phyloP scores from a whole-genome alignment of 306 rosid species.

The Dryas octopetala region DNA sequence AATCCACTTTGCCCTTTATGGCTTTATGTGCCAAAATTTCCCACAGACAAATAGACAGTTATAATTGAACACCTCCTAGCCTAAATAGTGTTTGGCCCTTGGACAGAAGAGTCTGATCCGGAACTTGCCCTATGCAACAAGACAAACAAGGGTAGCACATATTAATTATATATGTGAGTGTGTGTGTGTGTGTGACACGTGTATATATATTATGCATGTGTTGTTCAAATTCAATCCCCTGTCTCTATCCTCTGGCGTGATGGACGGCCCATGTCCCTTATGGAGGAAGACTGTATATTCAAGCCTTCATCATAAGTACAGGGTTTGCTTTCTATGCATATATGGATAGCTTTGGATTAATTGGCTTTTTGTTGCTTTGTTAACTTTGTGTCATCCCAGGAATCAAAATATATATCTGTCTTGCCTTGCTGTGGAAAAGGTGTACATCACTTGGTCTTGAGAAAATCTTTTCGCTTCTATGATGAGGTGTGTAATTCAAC shows the following conservation, averaged over 20 bases:
- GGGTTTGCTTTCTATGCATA: too few species aligned
- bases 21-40: neutral
- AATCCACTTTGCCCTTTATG: neutral
- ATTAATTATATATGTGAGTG: too few species aligned
- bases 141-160: too few species aligned
- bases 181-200: too few species aligned
- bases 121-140: too few species aligned
- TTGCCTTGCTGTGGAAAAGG: conserved; percentile 1
- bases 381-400: neutral
- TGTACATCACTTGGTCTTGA: neutral
- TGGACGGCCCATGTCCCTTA: too few species aligned
- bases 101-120: neutral
- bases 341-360: neutral
- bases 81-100: neutral
- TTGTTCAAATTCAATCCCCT: too few species aligned
- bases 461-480: neutral
- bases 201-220: too few species aligned
- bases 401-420: neutral
- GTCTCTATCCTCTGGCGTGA: too few species aligned
- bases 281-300: too few species aligned
- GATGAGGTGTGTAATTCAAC: neutral
- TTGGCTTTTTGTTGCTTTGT: neutral
- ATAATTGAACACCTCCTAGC: neutral
- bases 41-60: neutral
- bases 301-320: too few species aligned